Base-by-base conservation (phyloP, 1,139 yeast species). In the Pichia sp. region DNA sequence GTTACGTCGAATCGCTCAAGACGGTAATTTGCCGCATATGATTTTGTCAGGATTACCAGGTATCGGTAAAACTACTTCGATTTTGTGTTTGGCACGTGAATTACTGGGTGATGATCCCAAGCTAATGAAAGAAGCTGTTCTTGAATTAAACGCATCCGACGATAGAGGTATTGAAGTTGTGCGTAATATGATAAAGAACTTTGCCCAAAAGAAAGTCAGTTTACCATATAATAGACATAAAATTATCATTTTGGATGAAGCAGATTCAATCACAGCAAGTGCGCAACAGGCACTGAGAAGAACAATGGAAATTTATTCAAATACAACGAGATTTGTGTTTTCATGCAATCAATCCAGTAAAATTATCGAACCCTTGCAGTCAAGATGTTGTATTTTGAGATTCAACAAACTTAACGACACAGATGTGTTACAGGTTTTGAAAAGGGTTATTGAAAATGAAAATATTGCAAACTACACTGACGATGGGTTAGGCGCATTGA, bases 221-320 rank as follows among this genome's bases (percentile, higher is more conserved):
- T 73, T 76, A 60, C 95, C 74, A 53, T 75, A 69, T 46, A 96
- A 78, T 51, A 77, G 80, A 55, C 97, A 92, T 59, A 92, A 92
- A 71, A 85, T 92, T 49, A 76, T 92, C 52, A 88, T 90, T 45
- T 67, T 90, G 51, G 97, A 90, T 64, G 97, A 90, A 64, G 97
- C 97, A 0, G 97, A 92, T 61, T 85, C 95, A n/a, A 86, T 92
- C 90, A 92, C 98, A 0, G 90, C 97, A 0, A 97, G 95, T 41
- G 98, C 98, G 0, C 99, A 92, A 64, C 96, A 90, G 60, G 99
- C 99, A 0, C 69, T 92, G 56, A 75, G 98, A 66, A 77, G 99
- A 61, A 92, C 97, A 1, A 92, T 92, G 98, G 99, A 92, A 61
- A 77, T 92, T 29, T 92, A 87, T 59, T 85, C 97, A 32, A 84